These are phyloP conservation scores for Talaromyces albobiverticillius DNA, from an alignment of 2,329 filamentous ascomycete species.

Conservation along the genomic window DNA sequence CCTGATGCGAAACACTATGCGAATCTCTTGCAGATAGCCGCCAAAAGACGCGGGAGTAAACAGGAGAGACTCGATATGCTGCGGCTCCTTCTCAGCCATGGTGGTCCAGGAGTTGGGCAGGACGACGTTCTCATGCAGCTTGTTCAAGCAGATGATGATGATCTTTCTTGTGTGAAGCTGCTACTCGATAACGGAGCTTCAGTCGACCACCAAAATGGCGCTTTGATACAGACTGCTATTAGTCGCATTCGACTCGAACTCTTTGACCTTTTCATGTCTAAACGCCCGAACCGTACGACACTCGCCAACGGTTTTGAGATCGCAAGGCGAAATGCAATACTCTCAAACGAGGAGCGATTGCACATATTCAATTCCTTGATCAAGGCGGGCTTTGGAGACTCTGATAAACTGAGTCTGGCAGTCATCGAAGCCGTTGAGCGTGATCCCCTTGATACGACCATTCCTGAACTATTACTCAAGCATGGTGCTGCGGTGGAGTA, in stretches of 20 bases:
- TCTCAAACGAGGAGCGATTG: background rate
- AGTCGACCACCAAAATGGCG: slow-evolving; percentile 1
- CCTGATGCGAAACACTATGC: background rate
- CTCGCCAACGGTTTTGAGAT: slow-evolving; percentile 4
- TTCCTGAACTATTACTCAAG: slow-evolving; percentile 51
- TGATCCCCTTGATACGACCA: slow-evolving; percentile 15
- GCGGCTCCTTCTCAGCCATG: background rate
- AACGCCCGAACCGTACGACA: background rate
- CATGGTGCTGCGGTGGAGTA: slow-evolving; percentile 57
- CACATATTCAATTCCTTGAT: slow-evolving; percentile 1
- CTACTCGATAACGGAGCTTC: slow-evolving; percentile 4
- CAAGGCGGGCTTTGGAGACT: slow-evolving; percentile 3
- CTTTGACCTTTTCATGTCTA: background rate
- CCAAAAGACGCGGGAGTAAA: background rate
- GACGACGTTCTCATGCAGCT: slow-evolving; percentile 3
- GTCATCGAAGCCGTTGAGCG: slow-evolving; percentile 19
- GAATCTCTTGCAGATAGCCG: background rate
- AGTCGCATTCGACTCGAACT: background rate
- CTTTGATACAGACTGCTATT: background rate
- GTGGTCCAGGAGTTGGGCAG: slow-evolving; percentile 6
- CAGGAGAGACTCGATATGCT: slow-evolving; percentile 1
- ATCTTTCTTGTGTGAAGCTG: background rate
- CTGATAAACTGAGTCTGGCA: slow-evolving; percentile 1
- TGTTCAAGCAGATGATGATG: background rate
- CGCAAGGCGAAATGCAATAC: background rate